A percentile compares a stretch with the other conserved stretches of the same genome.
Evolutionary conservation across 352 stramenopile species (phyloP).

Genomic region (Phytophthora colocasiae): DNA sequence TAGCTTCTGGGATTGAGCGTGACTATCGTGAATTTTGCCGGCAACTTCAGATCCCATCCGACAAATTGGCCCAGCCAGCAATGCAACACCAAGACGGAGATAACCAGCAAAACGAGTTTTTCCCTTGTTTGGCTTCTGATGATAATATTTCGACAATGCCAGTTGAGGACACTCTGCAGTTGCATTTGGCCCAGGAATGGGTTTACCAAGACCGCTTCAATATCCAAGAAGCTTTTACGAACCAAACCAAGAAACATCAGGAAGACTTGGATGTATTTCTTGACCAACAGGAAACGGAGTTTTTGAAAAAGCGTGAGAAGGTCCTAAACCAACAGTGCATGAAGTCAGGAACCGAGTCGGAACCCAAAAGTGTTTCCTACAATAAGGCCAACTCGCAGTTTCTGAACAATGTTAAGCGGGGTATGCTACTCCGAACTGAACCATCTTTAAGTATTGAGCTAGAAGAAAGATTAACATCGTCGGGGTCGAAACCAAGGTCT

Average conservation of each 20-base stretch:
- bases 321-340: constrained; percentile 27
- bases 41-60: constrained; percentile 4
- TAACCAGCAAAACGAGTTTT: constrained; percentile 19
- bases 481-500: constrained; percentile 2
- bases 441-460: background rate
- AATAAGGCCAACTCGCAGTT: constrained; percentile 17
- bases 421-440: constrained; percentile 30
- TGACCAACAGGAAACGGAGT: constrained; percentile 52
- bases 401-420: constrained; percentile 32
- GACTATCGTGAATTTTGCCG: constrained; percentile 42
- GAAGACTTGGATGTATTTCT: constrained; percentile 52
- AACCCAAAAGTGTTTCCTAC: background rate
- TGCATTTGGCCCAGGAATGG: constrained; percentile 53
- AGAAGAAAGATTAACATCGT: constrained; percentile 4
- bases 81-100: constrained; percentile 1
- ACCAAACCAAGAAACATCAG: constrained; percentile 63
- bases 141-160: background rate
- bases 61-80: background rate
- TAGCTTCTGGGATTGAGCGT: constrained; percentile 39
- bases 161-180: constrained; percentile 31
- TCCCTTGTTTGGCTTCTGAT: background rate
- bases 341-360: background rate
- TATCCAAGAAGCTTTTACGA: constrained; percentile 73
- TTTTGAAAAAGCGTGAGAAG: constrained; percentile 39
- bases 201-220: constrained; percentile 73